Percentiles rank a stretch among this genome's conserved stretches.
Conservation (phyloP, 805 yeast genomes). For the Sporopachydermia lactativora region DNA sequence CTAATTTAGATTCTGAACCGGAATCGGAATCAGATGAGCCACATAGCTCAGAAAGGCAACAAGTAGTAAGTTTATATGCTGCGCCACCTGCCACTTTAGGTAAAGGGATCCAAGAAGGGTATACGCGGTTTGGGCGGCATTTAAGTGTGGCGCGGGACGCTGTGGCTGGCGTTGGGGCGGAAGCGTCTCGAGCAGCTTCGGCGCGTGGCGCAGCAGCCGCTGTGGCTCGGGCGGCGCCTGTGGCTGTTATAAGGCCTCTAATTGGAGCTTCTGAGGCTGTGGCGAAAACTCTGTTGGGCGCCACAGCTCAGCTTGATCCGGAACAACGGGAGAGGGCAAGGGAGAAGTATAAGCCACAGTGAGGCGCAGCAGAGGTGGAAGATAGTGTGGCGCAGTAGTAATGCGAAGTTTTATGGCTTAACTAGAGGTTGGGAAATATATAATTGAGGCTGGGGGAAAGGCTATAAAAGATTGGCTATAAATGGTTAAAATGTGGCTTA, state of each 20-base stretch:
- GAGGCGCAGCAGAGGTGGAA: too few species aligned
- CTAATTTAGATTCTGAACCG: constrained; percentile 7
- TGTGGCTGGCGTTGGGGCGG: constrained; percentile 41
- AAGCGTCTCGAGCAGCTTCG: constrained; percentile 48
- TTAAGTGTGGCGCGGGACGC: constrained; percentile 51
- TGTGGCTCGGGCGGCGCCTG: constrained; percentile 65
- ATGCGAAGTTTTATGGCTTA: too few species aligned
- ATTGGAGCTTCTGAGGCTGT: constrained; percentile 91
- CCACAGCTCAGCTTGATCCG: constrained; percentile 69
- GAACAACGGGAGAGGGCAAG: constrained; percentile 38
- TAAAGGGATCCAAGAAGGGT: constrained; percentile 68
- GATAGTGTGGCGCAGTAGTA: too few species aligned
- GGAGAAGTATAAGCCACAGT: constrained; percentile 29
- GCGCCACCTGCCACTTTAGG: constrained; percentile 63
- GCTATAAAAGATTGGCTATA: too few species aligned
- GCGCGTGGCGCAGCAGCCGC: constrained; percentile 50
- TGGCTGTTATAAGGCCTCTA: constrained; percentile 67
- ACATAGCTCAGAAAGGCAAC: constrained; percentile 19
- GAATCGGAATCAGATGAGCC: constrained; percentile 11
- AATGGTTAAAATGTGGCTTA: too few species aligned
- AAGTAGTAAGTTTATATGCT: constrained; percentile 58
- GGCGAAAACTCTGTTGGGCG: constrained; percentile 69
- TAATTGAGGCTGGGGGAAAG: too few species aligned
- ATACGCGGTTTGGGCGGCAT: constrained; percentile 55
- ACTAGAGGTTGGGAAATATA: too few species aligned